Evolutionary conservation across 192 early-diverging fungal genomes (phyloP).

Genomic region (Coemansia brasiliensis): DNA sequence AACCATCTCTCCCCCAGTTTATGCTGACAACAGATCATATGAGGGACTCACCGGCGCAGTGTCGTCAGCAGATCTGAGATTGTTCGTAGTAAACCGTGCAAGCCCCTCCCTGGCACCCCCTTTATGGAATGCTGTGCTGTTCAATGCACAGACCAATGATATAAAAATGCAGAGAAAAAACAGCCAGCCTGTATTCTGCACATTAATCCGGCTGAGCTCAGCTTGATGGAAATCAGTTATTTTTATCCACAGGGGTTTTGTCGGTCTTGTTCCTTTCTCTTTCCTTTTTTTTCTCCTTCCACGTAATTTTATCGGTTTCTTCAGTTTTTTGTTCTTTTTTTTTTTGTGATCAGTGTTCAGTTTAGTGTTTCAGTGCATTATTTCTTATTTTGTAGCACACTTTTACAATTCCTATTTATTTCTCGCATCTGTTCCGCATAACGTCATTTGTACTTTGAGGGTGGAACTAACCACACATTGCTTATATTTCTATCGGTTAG

Average conservation of each 20-base stretch:
- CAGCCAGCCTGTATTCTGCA: too few species aligned
- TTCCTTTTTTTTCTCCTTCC: conserved; percentile 5
- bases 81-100: conserved; percentile 10
- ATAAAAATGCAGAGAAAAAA: not conserved
- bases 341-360: not conserved
- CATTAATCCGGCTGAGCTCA: too few species aligned
- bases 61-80: conserved; percentile 18
- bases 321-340: not conserved
- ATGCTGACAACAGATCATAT: not conserved
- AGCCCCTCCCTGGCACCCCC: conserved; percentile 6
- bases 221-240: conserved; percentile 11
- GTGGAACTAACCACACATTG: not conserved
- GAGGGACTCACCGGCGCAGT: not conserved
- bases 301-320: conserved; percentile 5
- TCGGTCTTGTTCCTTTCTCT: conserved; percentile 8
- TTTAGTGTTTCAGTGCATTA: not conserved
- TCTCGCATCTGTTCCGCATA: conserved; percentile 1
- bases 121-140: not conserved
- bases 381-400: conserved; percentile 1
- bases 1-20: not conserved
- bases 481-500: too few species aligned
- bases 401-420: too few species aligned
- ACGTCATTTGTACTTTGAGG: not conserved
- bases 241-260: conserved; percentile 6
- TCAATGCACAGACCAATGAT: conserved; percentile 14